These are phyloP conservation scores for Torulaspora quercuum DNA, from an alignment of 805 yeast species.

Conservation along the genomic window DNA sequence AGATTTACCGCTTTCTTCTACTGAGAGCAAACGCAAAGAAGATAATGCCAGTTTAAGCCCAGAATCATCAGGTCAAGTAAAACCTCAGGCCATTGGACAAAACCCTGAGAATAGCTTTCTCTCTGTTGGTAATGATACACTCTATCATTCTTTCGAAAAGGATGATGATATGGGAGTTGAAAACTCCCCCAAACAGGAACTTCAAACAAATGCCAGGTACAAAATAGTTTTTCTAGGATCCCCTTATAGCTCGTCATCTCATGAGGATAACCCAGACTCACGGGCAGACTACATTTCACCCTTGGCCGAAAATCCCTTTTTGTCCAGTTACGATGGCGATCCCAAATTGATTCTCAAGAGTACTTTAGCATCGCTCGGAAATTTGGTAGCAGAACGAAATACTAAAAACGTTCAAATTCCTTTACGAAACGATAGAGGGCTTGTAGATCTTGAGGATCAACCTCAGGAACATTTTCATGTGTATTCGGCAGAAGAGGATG, in stretches of 20 bases:
- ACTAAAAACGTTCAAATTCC: too few relatives aligned
- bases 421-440: too few relatives aligned
- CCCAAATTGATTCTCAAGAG: slow-evolving; percentile 9
- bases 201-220: slow-evolving; percentile 9
- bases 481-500: too few relatives aligned
- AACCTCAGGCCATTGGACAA: slow-evolving; percentile 1
- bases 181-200: background rate
- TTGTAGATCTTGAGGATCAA: too few relatives aligned
- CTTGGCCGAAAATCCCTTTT: slow-evolving; percentile 22
- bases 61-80: too few relatives aligned
- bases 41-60: too few relatives aligned
- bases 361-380: slow-evolving; percentile 14
- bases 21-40: too few relatives aligned
- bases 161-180: background rate
- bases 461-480: too few relatives aligned
- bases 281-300: slow-evolving; percentile 24
- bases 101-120: slow-evolving; percentile 1
- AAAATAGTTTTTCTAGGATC: slow-evolving; percentile 25
- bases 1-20: too few relatives aligned
- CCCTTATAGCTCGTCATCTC: slow-evolving; percentile 25
- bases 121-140: slow-evolving; percentile 12
- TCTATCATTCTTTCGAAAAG: slow-evolving; percentile 21
- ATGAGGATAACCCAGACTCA: slow-evolving; percentile 19
- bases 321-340: slow-evolving; percentile 3
- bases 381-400: too few relatives aligned